Conservation (phyloP, 73 alveolate genomes). For the Paramecium biaurelia region DNA sequence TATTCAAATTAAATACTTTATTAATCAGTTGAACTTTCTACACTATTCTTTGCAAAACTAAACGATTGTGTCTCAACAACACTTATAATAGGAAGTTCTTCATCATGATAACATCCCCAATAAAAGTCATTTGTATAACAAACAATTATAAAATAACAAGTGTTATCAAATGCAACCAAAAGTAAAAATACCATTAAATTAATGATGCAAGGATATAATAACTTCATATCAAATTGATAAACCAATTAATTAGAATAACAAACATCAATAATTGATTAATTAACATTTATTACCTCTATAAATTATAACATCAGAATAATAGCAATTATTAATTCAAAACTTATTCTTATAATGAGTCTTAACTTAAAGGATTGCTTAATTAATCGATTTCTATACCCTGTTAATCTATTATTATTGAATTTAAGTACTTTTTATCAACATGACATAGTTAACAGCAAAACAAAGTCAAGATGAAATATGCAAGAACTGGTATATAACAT, state of each 20-base stretch:
- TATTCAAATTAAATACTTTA: not conserved
- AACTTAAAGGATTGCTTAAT: not conserved
- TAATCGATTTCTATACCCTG: not conserved
- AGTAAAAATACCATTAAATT: not conserved
- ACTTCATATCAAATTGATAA: not conserved
- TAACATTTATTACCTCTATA: not conserved
- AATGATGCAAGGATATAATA: not conserved
- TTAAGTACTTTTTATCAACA: slow-evolving; percentile 5
- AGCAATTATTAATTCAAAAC: not conserved
- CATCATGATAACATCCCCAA: slow-evolving; percentile 50
- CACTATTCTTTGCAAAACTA: not conserved
- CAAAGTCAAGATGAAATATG: not conserved
- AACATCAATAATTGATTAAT: not conserved
- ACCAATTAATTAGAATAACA: not conserved
- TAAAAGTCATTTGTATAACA: not conserved
- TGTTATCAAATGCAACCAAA: not conserved
- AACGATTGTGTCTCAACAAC: not conserved
- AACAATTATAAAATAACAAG: not conserved
- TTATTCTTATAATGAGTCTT: not conserved
- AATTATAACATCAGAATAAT: not conserved
- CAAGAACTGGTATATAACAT: not conserved
- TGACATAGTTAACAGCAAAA: slow-evolving; percentile 18
- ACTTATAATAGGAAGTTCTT: not conserved
- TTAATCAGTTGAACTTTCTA: not conserved
- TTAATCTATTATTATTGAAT: not conserved